phyloP scores from a whole-genome alignment of 2,329 filamentous ascomycete species.

The Pestalotiopsis sp. region DNA sequence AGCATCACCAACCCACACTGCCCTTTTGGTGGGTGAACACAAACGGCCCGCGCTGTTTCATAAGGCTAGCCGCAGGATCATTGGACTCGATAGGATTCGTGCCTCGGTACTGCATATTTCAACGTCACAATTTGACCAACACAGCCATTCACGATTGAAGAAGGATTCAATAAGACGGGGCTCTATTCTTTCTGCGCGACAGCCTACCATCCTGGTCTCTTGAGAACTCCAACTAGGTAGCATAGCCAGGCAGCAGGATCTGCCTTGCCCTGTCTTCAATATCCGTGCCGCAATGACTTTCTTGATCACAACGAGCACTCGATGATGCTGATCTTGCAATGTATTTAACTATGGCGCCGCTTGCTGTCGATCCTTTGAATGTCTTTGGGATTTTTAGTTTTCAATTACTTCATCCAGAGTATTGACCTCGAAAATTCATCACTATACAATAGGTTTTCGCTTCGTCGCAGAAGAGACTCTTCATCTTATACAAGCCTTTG shows the following conservation, averaged over 20 bases:
- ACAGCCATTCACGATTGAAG: not conserved
- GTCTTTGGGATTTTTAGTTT: not conserved
- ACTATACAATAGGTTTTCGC: not conserved
- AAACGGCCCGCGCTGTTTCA: not conserved
- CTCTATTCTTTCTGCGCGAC: not conserved
- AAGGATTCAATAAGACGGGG: not conserved
- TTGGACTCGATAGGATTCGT: not conserved
- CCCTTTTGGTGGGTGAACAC: not conserved
- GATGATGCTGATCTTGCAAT: too few relatives aligned
- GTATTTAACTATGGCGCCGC: not conserved
- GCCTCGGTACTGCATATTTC: not conserved
- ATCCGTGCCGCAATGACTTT: not conserved
- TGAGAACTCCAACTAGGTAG: not conserved
- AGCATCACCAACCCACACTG: not conserved
- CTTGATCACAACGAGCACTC: too few relatives aligned
- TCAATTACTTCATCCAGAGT: not conserved
- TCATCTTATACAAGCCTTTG: not conserved
- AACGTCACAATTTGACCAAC: not conserved
- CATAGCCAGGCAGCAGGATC: not conserved
- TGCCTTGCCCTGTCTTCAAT: not conserved
- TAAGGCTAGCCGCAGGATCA: not conserved
- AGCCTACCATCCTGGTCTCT: too few relatives aligned
- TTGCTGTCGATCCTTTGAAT: not conserved
- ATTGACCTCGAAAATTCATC: not conserved
- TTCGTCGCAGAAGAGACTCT: not conserved